phyloP scores from a whole-genome alignment of 1,284 basidiomycete species.

The Athelia psychrophila region DNA sequence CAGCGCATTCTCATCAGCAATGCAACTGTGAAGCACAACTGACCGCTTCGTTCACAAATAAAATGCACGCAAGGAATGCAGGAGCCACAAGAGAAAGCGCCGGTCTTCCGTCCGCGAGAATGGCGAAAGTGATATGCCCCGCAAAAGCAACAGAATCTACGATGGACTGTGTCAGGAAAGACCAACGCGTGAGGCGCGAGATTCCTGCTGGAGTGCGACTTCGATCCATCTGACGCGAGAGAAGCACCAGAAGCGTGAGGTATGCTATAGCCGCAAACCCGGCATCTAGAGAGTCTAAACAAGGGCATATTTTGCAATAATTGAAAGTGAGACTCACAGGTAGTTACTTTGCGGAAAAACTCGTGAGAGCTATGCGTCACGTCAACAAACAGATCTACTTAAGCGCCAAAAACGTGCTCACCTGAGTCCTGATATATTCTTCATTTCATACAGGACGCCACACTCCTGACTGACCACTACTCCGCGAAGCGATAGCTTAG shows the following conservation, averaged over 20 bases:
- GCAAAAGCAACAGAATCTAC: slow-evolving; percentile 83
- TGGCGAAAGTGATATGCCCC: slow-evolving; percentile 82
- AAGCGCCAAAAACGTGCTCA: slow-evolving; percentile 20
- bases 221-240: slow-evolving; percentile 69
- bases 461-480: slow-evolving; percentile 76
- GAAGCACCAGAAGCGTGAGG: slow-evolving; percentile 61
- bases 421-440: slow-evolving; percentile 68
- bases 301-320: slow-evolving; percentile 7
- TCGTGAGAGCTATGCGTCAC: slow-evolving; percentile 43
- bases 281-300: slow-evolving; percentile 52
- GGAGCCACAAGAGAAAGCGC: slow-evolving; percentile 79
- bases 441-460: slow-evolving; percentile 68
- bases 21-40: slow-evolving; percentile 23
- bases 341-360: slow-evolving; percentile 80
- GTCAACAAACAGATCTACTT: slow-evolving; percentile 5
- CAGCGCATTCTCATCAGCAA: background rate
- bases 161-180: slow-evolving; percentile 73
- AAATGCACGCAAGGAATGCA: slow-evolving; percentile 71
- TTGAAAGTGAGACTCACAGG: slow-evolving; percentile 51
- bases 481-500: slow-evolving; percentile 57
- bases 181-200: slow-evolving; percentile 77
- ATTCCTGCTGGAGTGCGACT: slow-evolving; percentile 80
- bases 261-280: slow-evolving; percentile 68
- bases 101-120: slow-evolving; percentile 76
- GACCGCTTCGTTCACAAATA: slow-evolving; percentile 75